Evolutionary conservation across 495 filamentous ascomycete species (phyloP).

Genomic region (Tuber brumale): DNA sequence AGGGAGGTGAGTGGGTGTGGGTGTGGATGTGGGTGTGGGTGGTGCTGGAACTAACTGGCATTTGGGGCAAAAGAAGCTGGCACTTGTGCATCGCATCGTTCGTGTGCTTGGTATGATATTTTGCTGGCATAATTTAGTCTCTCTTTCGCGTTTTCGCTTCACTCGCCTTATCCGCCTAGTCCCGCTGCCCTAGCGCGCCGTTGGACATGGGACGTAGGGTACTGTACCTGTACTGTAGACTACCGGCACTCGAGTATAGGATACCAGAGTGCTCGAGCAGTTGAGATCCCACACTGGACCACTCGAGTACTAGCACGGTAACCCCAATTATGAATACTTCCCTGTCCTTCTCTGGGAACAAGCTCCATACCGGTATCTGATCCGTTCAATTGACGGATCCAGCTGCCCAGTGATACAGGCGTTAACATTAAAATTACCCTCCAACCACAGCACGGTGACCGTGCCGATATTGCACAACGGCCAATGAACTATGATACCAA

Average conservation of each 20-base stretch:
- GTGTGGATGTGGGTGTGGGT: no score
- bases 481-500: background rate
- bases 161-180: conserved; percentile 37
- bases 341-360: conserved; percentile 35
- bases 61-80: background rate
- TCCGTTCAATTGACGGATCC: conserved; percentile 35
- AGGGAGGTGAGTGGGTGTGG: background rate
- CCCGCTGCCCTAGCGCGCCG: conserved; percentile 26
- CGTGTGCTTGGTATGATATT: background rate
- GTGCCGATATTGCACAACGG: background rate
- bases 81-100: background rate
- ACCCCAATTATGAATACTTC: conserved; percentile 11
- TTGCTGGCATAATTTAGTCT: background rate
- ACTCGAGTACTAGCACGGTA: background rate
- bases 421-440: background rate
- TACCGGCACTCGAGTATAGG: no score
- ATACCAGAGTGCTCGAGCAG: background rate
- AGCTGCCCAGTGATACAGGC: conserved; percentile 14
- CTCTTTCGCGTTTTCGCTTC: conserved; percentile 36
- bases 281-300: background rate
- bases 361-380: conserved; percentile 27
- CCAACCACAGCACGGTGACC: background rate
- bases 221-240: background rate
- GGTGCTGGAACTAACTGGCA: background rate
- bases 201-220: conserved; percentile 11